Percentiles rank a stretch among this genome's conserved stretches.
phyloP scores from a whole-genome alignment of 2,329 filamentous ascomycete genomes.

The Alternaria sp. region DNA sequence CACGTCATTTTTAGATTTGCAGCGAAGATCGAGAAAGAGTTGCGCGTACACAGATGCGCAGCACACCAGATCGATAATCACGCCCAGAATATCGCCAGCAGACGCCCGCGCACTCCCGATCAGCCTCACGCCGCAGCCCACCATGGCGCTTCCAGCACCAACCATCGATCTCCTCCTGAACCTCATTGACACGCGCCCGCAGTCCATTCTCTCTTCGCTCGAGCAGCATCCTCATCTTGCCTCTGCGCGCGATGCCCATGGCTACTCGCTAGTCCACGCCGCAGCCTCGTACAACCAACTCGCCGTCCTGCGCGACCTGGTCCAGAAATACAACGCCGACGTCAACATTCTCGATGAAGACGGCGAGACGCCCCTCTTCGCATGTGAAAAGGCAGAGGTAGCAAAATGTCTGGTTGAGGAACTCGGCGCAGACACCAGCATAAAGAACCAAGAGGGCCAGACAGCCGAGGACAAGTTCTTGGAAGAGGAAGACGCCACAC shows the following conservation, averaged over 20 bases:
- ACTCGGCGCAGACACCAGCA: constrained; percentile 71
- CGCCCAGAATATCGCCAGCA: neutral
- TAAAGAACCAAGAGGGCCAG: constrained; percentile 76
- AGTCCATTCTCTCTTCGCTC: constrained; percentile 76
- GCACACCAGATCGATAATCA: neutral
- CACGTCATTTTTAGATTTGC: constrained; percentile 24
- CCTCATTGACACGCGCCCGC: constrained; percentile 80
- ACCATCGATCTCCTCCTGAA: constrained; percentile 60
- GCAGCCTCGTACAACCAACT: constrained; percentile 91
- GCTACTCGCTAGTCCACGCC: constrained; percentile 93
- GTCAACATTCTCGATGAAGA: constrained; percentile 89
- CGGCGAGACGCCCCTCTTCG: constrained; percentile 91
- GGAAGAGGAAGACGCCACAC: constrained; percentile 77
- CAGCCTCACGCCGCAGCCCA: constrained; percentile 5
- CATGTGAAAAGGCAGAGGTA: constrained; percentile 81
- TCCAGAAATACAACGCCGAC: constrained; percentile 78
- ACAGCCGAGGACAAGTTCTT: constrained; percentile 84
- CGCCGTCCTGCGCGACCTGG: constrained; percentile 76
- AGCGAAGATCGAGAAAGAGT: neutral
- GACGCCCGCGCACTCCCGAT: constrained; percentile 3
- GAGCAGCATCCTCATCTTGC: constrained; percentile 78
- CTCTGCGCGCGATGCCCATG: constrained; percentile 82
- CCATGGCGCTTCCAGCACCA: constrained; percentile 45
- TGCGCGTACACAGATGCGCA: constrained; percentile 12
- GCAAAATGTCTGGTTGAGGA: constrained; percentile 85